Base-by-base conservation (phyloP, 2,329 filamentous ascomycete genomes). In the Pseudogymnoascus destructans region DNA sequence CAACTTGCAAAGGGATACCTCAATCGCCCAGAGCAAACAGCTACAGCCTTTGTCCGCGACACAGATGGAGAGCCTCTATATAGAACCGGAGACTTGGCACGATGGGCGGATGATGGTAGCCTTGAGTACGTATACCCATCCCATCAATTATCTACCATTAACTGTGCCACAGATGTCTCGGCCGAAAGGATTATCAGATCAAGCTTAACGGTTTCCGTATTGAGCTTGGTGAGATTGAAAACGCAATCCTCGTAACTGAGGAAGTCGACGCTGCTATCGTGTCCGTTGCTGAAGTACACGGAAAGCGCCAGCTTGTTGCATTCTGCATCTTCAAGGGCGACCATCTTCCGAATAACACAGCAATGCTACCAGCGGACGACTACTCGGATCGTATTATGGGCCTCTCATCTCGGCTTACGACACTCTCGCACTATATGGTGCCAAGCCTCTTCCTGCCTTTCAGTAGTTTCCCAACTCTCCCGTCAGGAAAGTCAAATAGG, bases 201-300 rank as follows among this genome's bases (percentile, higher is more conserved):
- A 79, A 79, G 63, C 65, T 79, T 9, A 71, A 73, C 32, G 79
- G 79, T 49, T 76, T 71, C 56, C 63, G 75, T 60, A 69, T 76
- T 59, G 79, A 73, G 67, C 66, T 74, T 57, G 73, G 70, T 13
- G 75, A 73, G 64, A 73, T 73, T 55, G 77, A 72, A 67, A 61
- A 64, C 25, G 59, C 59, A 15, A 35, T 56, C 5, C 38, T 49
- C 11, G 42, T 57, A 17, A 55, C 55, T 13, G 35, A 35, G 10
- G 33, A 59, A 27, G 35, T 57, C 21, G 32, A 35, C 8, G 27
- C 59, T 7, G 17, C 54, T 36, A 35, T 56, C 30, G 54, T 35
- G 2, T 56, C 54, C 8, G 54, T 56, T 25, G 38, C 32, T 27
- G 40, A 59, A 25, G 5, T 36, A 19, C 58, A 59, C 4, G 49